Evolutionary conservation across 495 filamentous ascomycete genomes (phyloP).

Genomic region (Neurospora sp.): DNA sequence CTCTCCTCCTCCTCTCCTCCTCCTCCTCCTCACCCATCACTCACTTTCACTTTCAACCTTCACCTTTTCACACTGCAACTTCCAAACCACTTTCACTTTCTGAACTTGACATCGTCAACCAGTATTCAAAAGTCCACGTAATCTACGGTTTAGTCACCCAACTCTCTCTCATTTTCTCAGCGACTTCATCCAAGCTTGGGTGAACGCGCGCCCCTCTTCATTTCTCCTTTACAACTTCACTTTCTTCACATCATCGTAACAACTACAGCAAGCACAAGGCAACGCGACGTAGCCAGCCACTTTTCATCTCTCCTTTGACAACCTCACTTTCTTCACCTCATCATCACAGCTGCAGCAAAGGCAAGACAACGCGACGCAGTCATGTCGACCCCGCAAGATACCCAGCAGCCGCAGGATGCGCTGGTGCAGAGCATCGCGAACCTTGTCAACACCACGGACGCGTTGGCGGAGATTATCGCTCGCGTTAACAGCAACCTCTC

Average conservation of each 20-base stretch:
- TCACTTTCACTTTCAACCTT: not conserved
- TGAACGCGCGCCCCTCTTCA: not conserved
- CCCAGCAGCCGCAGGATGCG: not conserved
- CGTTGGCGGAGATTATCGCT: not conserved
- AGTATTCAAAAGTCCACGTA: not conserved
- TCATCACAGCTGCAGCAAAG: not conserved
- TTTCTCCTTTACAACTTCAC: no score
- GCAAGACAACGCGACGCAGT: not conserved
- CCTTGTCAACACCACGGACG: not conserved
- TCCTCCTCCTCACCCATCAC: not conserved
- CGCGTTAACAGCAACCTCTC: not conserved
- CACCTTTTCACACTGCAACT: not conserved
- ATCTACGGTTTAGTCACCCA: not conserved
- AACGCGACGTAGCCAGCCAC: not conserved
- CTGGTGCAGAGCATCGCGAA: not conserved
- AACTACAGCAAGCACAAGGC: not conserved
- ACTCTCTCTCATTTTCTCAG: not conserved
- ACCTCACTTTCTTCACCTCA: not conserved
- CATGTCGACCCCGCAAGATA: not conserved
- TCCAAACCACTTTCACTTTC: not conserved
- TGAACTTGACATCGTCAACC: not conserved
- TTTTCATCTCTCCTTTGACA: not conserved
- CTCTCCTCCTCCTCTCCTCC: not conserved
- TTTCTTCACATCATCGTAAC: not conserved
- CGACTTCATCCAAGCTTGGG: not conserved